These are phyloP conservation scores for Scheffersomyces lignosus DNA, from an alignment of 805 yeast species.

Conservation along the genomic window DNA sequence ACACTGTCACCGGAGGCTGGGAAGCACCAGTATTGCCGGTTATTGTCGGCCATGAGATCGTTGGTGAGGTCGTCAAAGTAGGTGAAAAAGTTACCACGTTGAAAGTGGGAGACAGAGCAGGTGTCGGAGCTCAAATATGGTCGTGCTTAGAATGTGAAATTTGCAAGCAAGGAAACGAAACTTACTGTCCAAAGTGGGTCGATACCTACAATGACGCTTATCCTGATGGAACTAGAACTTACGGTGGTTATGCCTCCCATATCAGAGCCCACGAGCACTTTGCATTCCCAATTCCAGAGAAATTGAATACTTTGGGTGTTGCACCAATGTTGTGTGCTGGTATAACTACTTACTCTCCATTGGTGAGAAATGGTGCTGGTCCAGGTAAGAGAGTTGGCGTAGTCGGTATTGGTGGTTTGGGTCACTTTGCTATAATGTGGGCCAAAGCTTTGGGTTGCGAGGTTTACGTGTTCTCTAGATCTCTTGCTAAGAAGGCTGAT, in stretches of 20 bases:
- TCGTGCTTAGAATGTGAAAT: slow-evolving; percentile 63
- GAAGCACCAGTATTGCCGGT: slow-evolving; percentile 30
- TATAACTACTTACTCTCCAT: slow-evolving; percentile 53
- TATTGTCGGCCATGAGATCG: slow-evolving; percentile 63
- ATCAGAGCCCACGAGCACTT: slow-evolving; percentile 44
- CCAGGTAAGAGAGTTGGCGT: slow-evolving; percentile 52
- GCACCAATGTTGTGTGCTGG: slow-evolving; percentile 63
- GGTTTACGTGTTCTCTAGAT: slow-evolving; percentile 57
- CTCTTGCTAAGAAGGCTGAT: slow-evolving; percentile 48
- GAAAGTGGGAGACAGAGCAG: slow-evolving; percentile 73
- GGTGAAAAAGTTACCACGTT: slow-evolving; percentile 53
- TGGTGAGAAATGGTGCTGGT: slow-evolving; percentile 42
- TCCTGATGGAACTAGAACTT: slow-evolving; percentile 28
- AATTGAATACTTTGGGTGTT: slow-evolving; percentile 37
- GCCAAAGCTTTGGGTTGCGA: slow-evolving; percentile 66
- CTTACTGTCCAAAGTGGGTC: slow-evolving; percentile 51
- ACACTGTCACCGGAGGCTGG: slow-evolving; percentile 55
- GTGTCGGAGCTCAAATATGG: slow-evolving; percentile 69
- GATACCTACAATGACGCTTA: slow-evolving; percentile 53
- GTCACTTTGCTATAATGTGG: slow-evolving; percentile 61
- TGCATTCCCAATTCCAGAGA: slow-evolving; percentile 51
- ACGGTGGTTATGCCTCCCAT: slow-evolving; percentile 54
- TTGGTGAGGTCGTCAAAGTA: slow-evolving; percentile 57
- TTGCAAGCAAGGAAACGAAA: slow-evolving; percentile 41
- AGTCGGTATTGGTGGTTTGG: slow-evolving; percentile 68